Evolutionary conservation across 148 eudicot genomes (phyloP), one percentile per base, ranked within the genome.

Genomic region (Fagopyrum esculentum): DNA sequence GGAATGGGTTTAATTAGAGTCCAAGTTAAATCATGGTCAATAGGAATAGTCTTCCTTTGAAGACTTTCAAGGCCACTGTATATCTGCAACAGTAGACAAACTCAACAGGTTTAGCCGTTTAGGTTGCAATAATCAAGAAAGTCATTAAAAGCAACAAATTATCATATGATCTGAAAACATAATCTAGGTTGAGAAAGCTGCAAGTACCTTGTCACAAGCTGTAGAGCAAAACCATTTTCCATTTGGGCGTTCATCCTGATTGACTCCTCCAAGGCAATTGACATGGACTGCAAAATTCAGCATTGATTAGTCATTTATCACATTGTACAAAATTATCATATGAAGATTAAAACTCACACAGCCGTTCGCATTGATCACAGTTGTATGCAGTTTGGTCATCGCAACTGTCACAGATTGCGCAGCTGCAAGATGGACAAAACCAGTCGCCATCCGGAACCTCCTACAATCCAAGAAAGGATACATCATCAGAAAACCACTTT

Each of bases 401-500:
- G 69, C 83, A 78, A 78, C 75, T 54, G 78, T 86, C 86, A 80
- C 98, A 94, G 77, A 86, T 80, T 76, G 82, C 85, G 78, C 98
- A 94, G 78, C 97, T 87, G 82, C 98, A 94, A 7, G 89, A 86
- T 35, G 95, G 88, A 72, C 98, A 94, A 77, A 86, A 94, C 98
- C 98, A 94, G 75, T 91, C 93, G 61, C 97, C 98, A 72, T 84
- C 90, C 55, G 98, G 98, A 78, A 94, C 78, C 51, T 76, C 86
- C 98, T 94, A 22, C 26, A 22, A 63, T 43, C 15, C 48, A 54
- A 46, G 22, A 22, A 22, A 22, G 26, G 26, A 22, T 22, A 22
- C 26, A 22, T 22, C 30, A 22, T 6, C 69, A 9, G 69, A 73
- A 78, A 40, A 52, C 17, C 13, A 57, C 44, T 5, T 9, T 22